Evolutionary conservation across 345 rosid genomes (phyloP).

Genomic region (Theobroma cacao): DNA sequence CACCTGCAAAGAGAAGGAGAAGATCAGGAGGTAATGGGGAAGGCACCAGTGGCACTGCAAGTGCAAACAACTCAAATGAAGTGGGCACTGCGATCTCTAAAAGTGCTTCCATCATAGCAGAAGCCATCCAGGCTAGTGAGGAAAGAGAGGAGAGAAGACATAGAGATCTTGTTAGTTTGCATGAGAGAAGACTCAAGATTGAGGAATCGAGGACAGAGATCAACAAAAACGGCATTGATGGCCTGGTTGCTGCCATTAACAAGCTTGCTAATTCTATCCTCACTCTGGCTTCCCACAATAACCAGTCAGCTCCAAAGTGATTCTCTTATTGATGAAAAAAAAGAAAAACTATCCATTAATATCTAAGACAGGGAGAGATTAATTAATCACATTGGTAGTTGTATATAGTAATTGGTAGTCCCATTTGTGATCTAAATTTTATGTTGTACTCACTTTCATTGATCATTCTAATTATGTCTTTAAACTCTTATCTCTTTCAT

Average conservation of each 20-base stretch:
- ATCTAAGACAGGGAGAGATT: neutral
- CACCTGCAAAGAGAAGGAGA: slow-evolving; percentile 67
- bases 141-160: slow-evolving; percentile 75
- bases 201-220: slow-evolving; percentile 71
- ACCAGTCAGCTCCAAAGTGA: slow-evolving; percentile 29
- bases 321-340: neutral
- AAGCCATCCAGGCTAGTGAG: slow-evolving; percentile 63
- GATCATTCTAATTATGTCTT: slow-evolving; percentile 9
- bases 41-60: slow-evolving; percentile 29
- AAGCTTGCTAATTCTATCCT: slow-evolving; percentile 79
- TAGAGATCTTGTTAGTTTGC: slow-evolving; percentile 57
- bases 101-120: slow-evolving; percentile 77
- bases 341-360: neutral
- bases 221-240: slow-evolving; percentile 55
- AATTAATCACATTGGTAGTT: slow-evolving; percentile 13
- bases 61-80: slow-evolving; percentile 28
- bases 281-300: slow-evolving; percentile 57
- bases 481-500: neutral
- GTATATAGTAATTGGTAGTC: slow-evolving; percentile 18
- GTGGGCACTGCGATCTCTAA: slow-evolving; percentile 62
- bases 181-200: slow-evolving; percentile 61
- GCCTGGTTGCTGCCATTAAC: slow-evolving; percentile 75
- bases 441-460: slow-evolving; percentile 3
- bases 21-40: slow-evolving; percentile 31
- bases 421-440: neutral